Base-by-base conservation (phyloP, 305 asterid species). In the Fraxinus dipetala region DNA sequence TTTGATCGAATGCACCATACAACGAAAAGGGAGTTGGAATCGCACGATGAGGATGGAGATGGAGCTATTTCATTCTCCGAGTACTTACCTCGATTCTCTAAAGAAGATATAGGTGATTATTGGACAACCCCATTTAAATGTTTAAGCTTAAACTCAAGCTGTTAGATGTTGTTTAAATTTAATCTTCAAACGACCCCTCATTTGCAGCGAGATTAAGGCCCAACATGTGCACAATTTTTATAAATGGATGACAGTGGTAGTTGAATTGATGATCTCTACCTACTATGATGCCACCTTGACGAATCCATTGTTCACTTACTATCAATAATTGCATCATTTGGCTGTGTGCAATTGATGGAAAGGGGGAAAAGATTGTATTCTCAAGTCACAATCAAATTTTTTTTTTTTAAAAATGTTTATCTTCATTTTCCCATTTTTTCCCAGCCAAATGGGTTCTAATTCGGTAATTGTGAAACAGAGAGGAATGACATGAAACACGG, bases 51-150 rank as follows among this genome's bases (percentile, higher is more conserved):
- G 22, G 86, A 87, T 72, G 86, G 85, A 13, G 87, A 87, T 74
- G 86, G 85, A 20, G 79, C 80, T 2, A 14, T 84, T 78, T 85
- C 90, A 7, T 87, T 87, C 85, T 78, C 40, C 14, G 89, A 87
- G 72, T 84, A 84, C 24, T 61, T 87, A 5, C 87, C 87, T 59
- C 82, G 45, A 14, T 82, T 82, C 72, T 74, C 85, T 9, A 8
- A 67, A 26, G 79, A 82, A 69, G 87, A 87, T 34, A 70, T 87
- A 65, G 89, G 90, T 87, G 14, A 81, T 51, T 35, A 9, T 69
- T 67, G 35, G 31, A 18, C 35, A 18, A 67, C 10, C 74, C 20
- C 24, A 26, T 24, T 63, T 63, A 63, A 63, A 63, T 0, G 32
- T 61, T 24, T 63, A 10, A 63, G 32, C 14, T 22, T 61, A 20